A percentile compares a stretch with the other conserved stretches of the same genome.
Evolutionary conservation across 345 rosid species (phyloP).

Genomic region (Streptanthus diversifolius): DNA sequence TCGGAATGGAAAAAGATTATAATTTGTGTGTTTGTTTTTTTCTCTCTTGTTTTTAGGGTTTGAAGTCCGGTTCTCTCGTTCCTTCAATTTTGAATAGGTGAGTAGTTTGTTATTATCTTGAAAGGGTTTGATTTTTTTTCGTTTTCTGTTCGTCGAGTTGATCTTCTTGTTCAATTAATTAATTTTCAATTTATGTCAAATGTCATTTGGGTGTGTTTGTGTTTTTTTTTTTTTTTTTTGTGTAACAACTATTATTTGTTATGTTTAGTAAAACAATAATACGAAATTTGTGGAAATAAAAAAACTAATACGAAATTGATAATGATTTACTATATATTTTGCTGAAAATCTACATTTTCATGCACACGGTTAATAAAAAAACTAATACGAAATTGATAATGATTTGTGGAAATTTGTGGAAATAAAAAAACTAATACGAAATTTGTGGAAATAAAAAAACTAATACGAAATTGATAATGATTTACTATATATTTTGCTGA

Average conservation of each 20-base stretch:
- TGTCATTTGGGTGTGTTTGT: background rate
- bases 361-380: background rate
- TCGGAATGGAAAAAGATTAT: background rate
- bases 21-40: background rate
- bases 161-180: background rate
- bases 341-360: background rate
- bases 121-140: background rate
- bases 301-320: background rate
- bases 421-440: background rate
- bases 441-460: background rate
- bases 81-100: background rate
- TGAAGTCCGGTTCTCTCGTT: conserved; percentile 20
- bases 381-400: background rate
- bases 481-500: too few species aligned
- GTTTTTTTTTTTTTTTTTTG: background rate
- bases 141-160: background rate
- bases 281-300: background rate
- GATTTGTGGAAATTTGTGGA: background rate
- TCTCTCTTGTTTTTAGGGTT: background rate
- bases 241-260: background rate
- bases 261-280: background rate
- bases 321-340: too few species aligned
- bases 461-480: background rate
- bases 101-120: background rate
- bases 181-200: background rate